These are phyloP conservation scores for Leccinum griseonigrum DNA, from an alignment of 1,284 basidiomycete species.

Conservation along the genomic window DNA sequence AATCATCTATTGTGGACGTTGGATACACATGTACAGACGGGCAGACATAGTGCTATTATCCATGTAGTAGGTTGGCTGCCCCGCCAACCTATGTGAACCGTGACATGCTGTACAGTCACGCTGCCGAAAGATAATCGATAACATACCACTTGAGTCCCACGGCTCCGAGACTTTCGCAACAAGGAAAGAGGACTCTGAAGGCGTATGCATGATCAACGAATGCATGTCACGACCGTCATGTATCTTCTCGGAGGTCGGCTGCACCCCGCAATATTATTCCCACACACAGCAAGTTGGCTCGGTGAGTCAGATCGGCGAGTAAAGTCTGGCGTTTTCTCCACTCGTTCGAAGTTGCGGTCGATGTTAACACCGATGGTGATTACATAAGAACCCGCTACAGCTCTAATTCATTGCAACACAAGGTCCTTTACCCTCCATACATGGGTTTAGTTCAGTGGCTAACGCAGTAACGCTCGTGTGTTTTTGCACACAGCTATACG, in stretches of 20 bases:
- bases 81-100: background rate
- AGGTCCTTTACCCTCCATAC: conserved; percentile 18
- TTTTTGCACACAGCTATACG: conserved; percentile 23
- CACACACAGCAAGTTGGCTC: conserved; percentile 33
- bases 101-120: conserved; percentile 14
- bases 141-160: background rate
- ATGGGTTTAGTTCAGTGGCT: conserved; percentile 12
- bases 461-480: conserved; percentile 5
- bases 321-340: conserved; percentile 28
- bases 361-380: conserved; percentile 21
- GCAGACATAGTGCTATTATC: background rate
- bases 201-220: background rate
- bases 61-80: background rate
- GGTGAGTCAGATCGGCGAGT: conserved; percentile 30
- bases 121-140: background rate
- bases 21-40: background rate
- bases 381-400: conserved; percentile 21
- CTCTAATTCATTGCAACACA: conserved; percentile 11
- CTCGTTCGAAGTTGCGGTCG: conserved; percentile 19
- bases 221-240: conserved; percentile 1
- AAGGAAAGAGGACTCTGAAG: background rate
- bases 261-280: conserved; percentile 17
- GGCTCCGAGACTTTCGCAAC: background rate
- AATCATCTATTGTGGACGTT: background rate
- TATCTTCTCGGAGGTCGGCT: conserved; percentile 16